Percentiles rank a stretch among this genome's conserved stretches.
phyloP scores from a whole-genome alignment of 1,284 basidiomycete species.

The Rhizopogon hawkerae region DNA sequence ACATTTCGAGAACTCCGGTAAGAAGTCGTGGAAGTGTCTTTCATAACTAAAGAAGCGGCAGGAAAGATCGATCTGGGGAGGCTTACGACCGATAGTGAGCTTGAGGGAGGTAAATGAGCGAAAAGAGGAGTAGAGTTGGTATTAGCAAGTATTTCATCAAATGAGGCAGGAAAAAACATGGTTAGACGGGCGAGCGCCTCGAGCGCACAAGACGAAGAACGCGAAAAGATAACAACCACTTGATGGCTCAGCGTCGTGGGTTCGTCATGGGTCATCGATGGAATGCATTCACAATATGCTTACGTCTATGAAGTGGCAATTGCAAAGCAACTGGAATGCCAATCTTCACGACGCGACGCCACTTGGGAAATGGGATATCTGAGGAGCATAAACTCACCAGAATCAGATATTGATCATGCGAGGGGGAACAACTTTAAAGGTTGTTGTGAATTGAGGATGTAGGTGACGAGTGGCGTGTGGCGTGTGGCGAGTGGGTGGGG shows the following conservation, averaged over 20 bases:
- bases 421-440: slow-evolving; percentile 19
- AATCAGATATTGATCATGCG: slow-evolving; percentile 21
- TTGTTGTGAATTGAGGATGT: slow-evolving; percentile 11
- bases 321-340: slow-evolving; percentile 5
- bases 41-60: slow-evolving; percentile 46
- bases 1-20: slow-evolving; percentile 52
- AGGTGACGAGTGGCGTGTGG: slow-evolving; percentile 23
- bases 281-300: slow-evolving; percentile 11
- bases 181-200: slow-evolving; percentile 10
- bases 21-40: slow-evolving; percentile 56
- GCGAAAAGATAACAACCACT: not conserved
- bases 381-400: slow-evolving; percentile 16
- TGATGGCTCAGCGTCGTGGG: slow-evolving; percentile 6
- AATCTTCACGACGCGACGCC: slow-evolving; percentile 6
- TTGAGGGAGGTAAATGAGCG: slow-evolving; percentile 22
- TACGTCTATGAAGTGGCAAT: not conserved
- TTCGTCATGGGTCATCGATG: slow-evolving; percentile 9
- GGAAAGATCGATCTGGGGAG: slow-evolving; percentile 30
- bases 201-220: not conserved
- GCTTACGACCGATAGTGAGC: slow-evolving; percentile 36
- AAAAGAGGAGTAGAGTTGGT: slow-evolving; percentile 13
- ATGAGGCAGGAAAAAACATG: slow-evolving; percentile 10
- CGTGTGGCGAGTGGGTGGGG: slow-evolving; percentile 20
- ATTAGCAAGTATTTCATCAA: slow-evolving; percentile 9
- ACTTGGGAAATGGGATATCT: not conserved